These are phyloP conservation scores for Epichloe gansuensis DNA, from an alignment of 2,329 filamentous ascomycete species.

Conservation along the genomic window DNA sequence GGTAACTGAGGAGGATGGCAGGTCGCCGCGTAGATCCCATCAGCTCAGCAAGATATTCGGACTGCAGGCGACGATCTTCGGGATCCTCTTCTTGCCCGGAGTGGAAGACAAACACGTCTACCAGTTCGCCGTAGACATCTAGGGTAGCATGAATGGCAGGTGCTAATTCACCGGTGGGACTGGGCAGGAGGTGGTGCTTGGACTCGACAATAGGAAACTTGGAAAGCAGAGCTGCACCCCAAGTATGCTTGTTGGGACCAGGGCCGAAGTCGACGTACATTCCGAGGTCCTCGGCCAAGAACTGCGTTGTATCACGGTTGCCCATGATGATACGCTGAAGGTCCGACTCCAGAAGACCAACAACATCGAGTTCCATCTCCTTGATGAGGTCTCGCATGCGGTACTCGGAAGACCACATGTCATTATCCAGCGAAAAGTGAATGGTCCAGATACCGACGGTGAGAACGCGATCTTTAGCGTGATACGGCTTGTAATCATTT, in stretches of 20 bases:
- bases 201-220: conserved; percentile 98
- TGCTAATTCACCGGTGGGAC: conserved; percentile 85
- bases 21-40: conserved; percentile 78
- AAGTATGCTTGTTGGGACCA: conserved; percentile 97
- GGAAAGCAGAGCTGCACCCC: conserved; percentile 83
- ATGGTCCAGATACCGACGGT: conserved; percentile 98
- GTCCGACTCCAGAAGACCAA: conserved; percentile 89
- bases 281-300: conserved; percentile 85
- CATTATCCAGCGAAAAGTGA: conserved; percentile 93
- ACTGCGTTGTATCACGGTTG: conserved; percentile 91
- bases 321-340: conserved; percentile 98
- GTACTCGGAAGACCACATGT: conserved; percentile 96
- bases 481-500: conserved; percentile 84
- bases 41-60: conserved; percentile 69
- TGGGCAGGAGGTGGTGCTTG: conserved; percentile 87
- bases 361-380: conserved; percentile 91
- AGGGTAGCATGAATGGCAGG: conserved; percentile 95
- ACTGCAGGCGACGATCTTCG: conserved; percentile 79
- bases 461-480: conserved; percentile 72
- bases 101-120: conserved; percentile 97
- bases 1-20: conserved; percentile 75
- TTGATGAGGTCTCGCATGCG: conserved; percentile 85
- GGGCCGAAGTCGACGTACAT: conserved; percentile 99
- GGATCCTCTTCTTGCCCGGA: conserved; percentile 95
- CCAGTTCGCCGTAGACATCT: conserved; percentile 75